A percentile compares a stretch with the other conserved stretches of the same genome.
Evolutionary conservation across 2,329 filamentous ascomycete genomes (phyloP).

Genomic region (Alternaria alternata): DNA sequence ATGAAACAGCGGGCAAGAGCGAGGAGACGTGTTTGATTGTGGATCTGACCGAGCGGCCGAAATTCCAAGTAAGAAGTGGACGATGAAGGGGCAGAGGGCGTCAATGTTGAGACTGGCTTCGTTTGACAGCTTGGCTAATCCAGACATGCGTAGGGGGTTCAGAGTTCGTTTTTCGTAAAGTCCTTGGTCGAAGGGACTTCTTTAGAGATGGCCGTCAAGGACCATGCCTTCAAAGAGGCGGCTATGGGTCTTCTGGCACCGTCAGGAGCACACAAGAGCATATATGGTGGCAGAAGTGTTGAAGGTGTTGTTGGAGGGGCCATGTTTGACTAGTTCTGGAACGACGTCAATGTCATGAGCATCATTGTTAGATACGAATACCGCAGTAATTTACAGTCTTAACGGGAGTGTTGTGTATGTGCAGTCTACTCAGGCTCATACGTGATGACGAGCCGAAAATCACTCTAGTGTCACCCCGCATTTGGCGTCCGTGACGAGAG

Average conservation of each 20-base stretch:
- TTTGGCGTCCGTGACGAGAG: neutral
- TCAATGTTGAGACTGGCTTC: neutral
- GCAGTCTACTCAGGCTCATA: neutral
- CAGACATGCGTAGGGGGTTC: neutral
- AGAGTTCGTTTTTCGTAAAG: neutral
- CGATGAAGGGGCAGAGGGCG: slow-evolving; percentile 15
- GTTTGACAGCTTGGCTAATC: neutral
- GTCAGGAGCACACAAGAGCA: neutral
- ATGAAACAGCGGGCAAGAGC: slow-evolving; percentile 74
- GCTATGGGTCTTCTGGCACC: neutral
- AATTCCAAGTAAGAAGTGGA: slow-evolving; percentile 46
- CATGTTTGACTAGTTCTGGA: neutral
- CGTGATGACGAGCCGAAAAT: neutral
- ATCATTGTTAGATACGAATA: neutral
- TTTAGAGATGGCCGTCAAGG: neutral
- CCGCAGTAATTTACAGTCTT: neutral
- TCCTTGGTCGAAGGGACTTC: neutral
- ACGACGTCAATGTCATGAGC: neutral
- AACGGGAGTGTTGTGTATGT: neutral
- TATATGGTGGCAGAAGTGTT: neutral
- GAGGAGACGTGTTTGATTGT: slow-evolving; percentile 74
- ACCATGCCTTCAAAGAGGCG: neutral
- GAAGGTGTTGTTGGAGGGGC: neutral
- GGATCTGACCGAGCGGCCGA: slow-evolving; percentile 62
- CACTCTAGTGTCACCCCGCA: neutral